These are phyloP conservation scores for Ganoderma multipileum DNA, from an alignment of 1,284 basidiomycete genomes.

Conservation along the genomic window DNA sequence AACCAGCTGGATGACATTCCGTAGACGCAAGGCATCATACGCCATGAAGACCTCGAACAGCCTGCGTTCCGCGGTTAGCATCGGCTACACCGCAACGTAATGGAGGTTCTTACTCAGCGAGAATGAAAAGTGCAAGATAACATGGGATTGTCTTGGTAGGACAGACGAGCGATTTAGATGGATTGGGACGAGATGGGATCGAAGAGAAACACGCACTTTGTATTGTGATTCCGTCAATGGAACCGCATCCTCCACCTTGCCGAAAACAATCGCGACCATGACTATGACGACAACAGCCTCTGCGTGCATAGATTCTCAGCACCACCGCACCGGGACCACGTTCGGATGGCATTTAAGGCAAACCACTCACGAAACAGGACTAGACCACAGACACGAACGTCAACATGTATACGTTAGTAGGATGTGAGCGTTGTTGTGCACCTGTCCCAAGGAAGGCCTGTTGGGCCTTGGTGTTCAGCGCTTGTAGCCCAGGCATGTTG, in stretches of 20 bases:
- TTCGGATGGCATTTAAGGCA: not conserved
- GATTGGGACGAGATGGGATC: not conserved
- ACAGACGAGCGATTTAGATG: conserved; percentile 9
- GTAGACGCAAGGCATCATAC: conserved; percentile 73
- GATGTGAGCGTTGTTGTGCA: conserved; percentile 41
- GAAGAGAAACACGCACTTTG: conserved; percentile 51
- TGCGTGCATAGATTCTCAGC: conserved; percentile 31
- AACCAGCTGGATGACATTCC: conserved; percentile 79
- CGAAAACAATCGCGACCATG: conserved; percentile 51
- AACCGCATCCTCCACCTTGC: conserved; percentile 62
- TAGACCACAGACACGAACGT: conserved; percentile 15
- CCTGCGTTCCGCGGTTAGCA: conserved; percentile 44
- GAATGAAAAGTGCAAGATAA: conserved; percentile 79
- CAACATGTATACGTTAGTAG: not conserved
- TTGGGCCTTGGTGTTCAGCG: conserved; percentile 71
- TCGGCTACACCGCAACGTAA: not conserved
- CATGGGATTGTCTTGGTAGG: conserved; percentile 75
- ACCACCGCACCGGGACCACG: conserved; percentile 6
- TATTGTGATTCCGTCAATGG: conserved; percentile 51
- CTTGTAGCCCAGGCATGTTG: conserved; percentile 63
- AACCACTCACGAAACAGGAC: conserved; percentile 40
- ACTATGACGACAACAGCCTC: conserved; percentile 58
- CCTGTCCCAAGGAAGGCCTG: conserved; percentile 70
- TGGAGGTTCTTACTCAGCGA: conserved; percentile 69
- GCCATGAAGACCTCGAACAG: conserved; percentile 78